Evolutionary conservation across 495 filamentous ascomycete species (phyloP).

Genomic region (Penicillium soppii): DNA sequence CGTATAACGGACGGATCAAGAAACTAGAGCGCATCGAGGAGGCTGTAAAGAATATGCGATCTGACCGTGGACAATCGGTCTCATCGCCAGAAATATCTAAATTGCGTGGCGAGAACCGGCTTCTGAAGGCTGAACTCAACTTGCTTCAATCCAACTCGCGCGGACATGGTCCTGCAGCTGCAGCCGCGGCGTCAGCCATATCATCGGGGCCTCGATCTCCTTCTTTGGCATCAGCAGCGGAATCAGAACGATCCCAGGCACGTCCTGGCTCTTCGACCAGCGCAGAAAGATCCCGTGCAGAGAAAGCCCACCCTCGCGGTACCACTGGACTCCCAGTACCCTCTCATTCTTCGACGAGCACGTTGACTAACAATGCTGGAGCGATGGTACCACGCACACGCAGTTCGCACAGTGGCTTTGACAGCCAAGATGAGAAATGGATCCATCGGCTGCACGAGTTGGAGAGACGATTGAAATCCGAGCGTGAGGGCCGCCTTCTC

Average conservation of each 20-base stretch:
- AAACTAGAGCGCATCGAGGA: constrained; percentile 86
- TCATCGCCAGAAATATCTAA: constrained; percentile 62
- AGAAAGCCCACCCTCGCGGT: constrained; percentile 29
- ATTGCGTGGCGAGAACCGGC: constrained; percentile 74
- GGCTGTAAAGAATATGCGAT: constrained; percentile 56
- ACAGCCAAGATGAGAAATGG: constrained; percentile 66
- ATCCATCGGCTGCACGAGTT: constrained; percentile 80
- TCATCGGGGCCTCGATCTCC: constrained; percentile 29
- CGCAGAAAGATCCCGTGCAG: constrained; percentile 23
- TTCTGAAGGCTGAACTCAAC: constrained; percentile 80
- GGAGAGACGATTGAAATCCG: constrained; percentile 84
- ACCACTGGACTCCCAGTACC: constrained; percentile 40
- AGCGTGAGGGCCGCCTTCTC: constrained; percentile 80
- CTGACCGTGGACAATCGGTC: constrained; percentile 44
- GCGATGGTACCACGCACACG: constrained; percentile 34
- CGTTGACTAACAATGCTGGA: constrained; percentile 31
- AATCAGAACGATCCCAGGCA: constrained; percentile 42
- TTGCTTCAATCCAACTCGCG: constrained; percentile 58
- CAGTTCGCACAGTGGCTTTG: constrained; percentile 24
- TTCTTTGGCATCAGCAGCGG: constrained; percentile 17
- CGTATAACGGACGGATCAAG: constrained; percentile 74
- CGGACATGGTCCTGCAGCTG: constrained; percentile 27
- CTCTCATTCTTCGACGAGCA: constrained; percentile 32
- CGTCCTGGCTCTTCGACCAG: constrained; percentile 47
- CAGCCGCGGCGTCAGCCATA: constrained; percentile 24